Evolutionary conservation across 129 eudicot genomes (phyloP), one percentile per base, ranked within the genome.

Genomic region (Heracleum sosnowskyi): DNA sequence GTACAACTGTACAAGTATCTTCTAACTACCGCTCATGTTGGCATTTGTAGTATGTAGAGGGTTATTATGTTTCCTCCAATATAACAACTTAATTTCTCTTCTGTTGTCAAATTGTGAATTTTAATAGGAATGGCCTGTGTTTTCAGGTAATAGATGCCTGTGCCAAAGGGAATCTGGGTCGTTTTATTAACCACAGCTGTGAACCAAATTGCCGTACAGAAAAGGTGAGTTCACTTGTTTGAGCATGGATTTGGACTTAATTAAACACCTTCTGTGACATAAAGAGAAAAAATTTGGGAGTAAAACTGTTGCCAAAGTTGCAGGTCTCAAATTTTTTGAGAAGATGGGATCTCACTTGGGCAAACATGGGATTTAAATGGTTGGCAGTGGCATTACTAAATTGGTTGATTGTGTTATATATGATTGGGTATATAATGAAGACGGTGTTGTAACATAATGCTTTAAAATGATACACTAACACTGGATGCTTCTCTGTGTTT

Each of bases 171-270:
- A 95, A 95, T 85, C 78, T 95, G 87, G 97, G 97, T 1, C 98
- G 98, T 80, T 95, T 90, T 77, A 90, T 95, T 77, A 95, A 95
- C 85, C 98, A 95, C 84, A 95, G 98, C 79, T 95, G 98, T 83
- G 96, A 95, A 79, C 97, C 98, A 82, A 95, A 95, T 83, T 95
- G 98, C 82, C 90, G 94, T 35, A 95, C 98, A 0, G 98, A 95
- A 81, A 95, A 95, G 98, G 98, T 95, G 77, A 81, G 81, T 68
- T 47, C 76, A 44, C 76, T 37, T 34, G 26, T 37, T 4, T 71
- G 60, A 66, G 73, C 81, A 76, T 71, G 40, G 31, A 40, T 70
- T 73, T 53, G 20, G 4, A 70, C 57, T 10, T 10, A 37, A 33
- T 17, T 74, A 3, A 51, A 17, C 10, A 37, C 76, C 42, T 72